Base-by-base conservation (phyloP, 2,329 filamentous ascomycete genomes). In the Decorospora gaudefroyi region DNA sequence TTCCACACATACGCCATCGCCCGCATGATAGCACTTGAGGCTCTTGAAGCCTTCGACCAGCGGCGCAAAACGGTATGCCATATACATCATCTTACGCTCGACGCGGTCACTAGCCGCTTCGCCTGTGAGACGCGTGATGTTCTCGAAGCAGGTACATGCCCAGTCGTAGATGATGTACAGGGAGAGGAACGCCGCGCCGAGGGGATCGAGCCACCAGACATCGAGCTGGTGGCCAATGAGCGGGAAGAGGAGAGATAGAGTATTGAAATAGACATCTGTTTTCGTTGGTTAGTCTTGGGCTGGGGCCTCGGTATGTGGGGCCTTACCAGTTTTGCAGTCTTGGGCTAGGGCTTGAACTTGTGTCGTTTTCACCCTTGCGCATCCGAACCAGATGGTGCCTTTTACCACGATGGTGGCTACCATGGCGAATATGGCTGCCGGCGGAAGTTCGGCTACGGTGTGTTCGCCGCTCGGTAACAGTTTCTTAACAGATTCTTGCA, bases 131-230 rank as follows among this genome's bases (percentile, higher is more conserved):
- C 81, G 75, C 1, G 76, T 77, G 32, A 85, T 76, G 53, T 84
- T 83, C 41, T 80, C 75, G 33, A 83, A 74, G 48, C 77, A 81
- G 0, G 83, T 86, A 31, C 76, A 74, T 1, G 78, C 78, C 84
- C 84, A 87, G 68, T 87, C 84, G 66, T 80, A 82, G 55, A 87
- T 86, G 64, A 87, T 85, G 70, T 79, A 86, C 4, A 86, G 66
- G 0, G 83, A 85, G 0, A 87, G 72, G 0, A 86, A 57, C 0
- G 79, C 77, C 3, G 84, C 84, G 41, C 84, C 84, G 0, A 79
- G 72, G 5, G 78, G 78, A 61, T 87, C 84, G 10, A 87, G 74
- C 84, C 84, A 87, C 84, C 84, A 87, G 10, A 85, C 59, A 16
- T 79, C 63, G 3, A 78, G 72, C 34, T 79, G 73, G 54, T 79